These are phyloP conservation scores for Clavulina sp. DNA, from an alignment of 768 basidiomycete genomes.

Conservation along the genomic window DNA sequence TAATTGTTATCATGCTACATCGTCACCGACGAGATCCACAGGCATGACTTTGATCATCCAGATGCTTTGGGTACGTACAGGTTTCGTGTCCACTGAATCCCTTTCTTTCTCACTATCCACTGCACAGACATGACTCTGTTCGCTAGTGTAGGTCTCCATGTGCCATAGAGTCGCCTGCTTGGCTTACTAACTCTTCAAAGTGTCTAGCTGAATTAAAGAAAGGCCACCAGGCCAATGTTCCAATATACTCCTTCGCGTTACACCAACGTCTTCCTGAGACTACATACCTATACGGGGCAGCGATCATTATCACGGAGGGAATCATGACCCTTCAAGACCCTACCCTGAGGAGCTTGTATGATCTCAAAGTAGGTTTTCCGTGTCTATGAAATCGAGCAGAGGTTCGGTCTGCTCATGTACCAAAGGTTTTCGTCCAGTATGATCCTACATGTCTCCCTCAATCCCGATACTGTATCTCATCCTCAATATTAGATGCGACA, in stretches of 20 bases:
- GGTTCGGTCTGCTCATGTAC: not conserved
- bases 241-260: conserved; percentile 82
- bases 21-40: not conserved
- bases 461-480: too few species aligned
- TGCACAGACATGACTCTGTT: not conserved
- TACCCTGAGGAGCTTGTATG: conserved; percentile 60
- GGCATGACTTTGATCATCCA: conserved; percentile 71
- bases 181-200: conserved; percentile 23
- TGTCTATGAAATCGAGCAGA: not conserved
- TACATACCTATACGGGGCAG: conserved; percentile 84
- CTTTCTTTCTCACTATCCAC: too few species aligned
- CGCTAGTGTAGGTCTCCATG: not conserved
- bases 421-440: conserved; percentile 60
- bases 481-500: conserved; percentile 56
- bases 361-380: conserved; percentile 56
- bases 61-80: conserved; percentile 69
- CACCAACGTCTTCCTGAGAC: conserved; percentile 69
- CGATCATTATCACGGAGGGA: conserved; percentile 86
- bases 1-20: not conserved
- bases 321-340: conserved; percentile 82
- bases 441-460: not conserved
- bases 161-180: not conserved
- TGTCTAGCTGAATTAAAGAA: conserved; percentile 75
- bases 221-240: conserved; percentile 72
- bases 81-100: conserved; percentile 57